Evolutionary conservation across 1,284 basidiomycete species (phyloP), one percentile per base, ranked within the genome.

Genomic region (Cryptococcus amylolentus): DNA sequence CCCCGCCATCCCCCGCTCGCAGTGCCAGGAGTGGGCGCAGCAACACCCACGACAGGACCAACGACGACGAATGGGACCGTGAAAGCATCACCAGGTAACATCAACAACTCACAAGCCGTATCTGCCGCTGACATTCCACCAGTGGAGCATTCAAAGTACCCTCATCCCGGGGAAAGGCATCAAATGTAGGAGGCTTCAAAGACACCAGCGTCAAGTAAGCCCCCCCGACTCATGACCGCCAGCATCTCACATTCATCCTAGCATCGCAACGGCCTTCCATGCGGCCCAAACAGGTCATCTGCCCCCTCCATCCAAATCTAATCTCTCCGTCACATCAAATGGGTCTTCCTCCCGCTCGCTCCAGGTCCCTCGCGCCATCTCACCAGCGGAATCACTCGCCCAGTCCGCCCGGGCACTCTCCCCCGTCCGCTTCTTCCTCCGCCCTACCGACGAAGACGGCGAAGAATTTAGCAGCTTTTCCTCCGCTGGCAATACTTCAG

Each of bases 171-270:
- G 26, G 50, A 2, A 54, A 54, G 49, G 55, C 48, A 4, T 31
- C n/a, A 5, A 64, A 58, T 42, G 46, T 51, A n/a, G 59, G 65
- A 28, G 61, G 63, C 4, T 40, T 64, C n/a, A 62, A 63, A 18
- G 70, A 70, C 57, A 74, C 72, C 9, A 65, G 61, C 20, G 71
- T 74, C 27, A 72, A 74, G 72, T 74, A 49, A 57, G 71, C 58
- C 12, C 6, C 3, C 12, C 23, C 46, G 41, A 13, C 4, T n/a
- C 16, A n/a, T 42, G 8, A 23, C 9, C 14, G 16, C 8, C 20
- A 6, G 8, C 10, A 23, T 26, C 18, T 27, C 38, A 7, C 35
- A n/a, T 28, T 38, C 41, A 8, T 52, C 27, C 10, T 41, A 72
- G 70, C 45, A 57, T 70, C 48, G 69, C 70, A 13, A 63, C 63